phyloP scores from a whole-genome alignment of 208 protist genomes.

The Leishmania martiniquensis region DNA sequence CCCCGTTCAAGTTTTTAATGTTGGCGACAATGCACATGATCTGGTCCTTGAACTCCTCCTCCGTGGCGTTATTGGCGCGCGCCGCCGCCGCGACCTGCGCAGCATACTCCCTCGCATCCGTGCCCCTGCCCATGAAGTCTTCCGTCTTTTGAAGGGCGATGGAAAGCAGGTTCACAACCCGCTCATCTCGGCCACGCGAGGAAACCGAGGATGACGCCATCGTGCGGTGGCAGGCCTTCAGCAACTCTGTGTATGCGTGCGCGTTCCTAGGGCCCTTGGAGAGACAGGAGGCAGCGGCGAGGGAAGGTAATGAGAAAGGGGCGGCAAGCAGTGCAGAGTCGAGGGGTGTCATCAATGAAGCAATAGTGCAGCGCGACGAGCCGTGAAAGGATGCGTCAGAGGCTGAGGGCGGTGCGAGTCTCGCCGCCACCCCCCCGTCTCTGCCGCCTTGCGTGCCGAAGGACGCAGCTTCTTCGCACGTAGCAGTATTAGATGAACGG shows the following conservation, averaged over 20 bases:
- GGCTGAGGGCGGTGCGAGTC: background rate
- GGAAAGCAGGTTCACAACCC: conserved; percentile 44
- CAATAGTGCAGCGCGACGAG: background rate
- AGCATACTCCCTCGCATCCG: conserved; percentile 45
- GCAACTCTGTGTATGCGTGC: background rate
- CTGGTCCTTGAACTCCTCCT: conserved; percentile 78
- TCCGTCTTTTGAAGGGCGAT: conserved; percentile 42
- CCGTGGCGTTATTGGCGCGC: conserved; percentile 30
- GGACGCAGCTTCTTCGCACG: background rate
- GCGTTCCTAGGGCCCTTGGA: background rate
- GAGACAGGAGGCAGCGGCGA: background rate
- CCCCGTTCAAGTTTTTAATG: conserved; percentile 69
- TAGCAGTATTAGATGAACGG: background rate
- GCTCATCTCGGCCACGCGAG: conserved; percentile 18
- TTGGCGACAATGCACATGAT: conserved; percentile 77
- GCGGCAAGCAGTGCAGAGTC: background rate
- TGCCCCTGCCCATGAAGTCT: conserved; percentile 60
- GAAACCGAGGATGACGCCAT: conserved; percentile 9
- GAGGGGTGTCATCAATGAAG: background rate
- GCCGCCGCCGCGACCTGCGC: conserved; percentile 45
- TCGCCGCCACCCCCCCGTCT: background rate
- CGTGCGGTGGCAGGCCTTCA: background rate
- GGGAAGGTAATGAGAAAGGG: background rate
- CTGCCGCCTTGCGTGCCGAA: background rate
- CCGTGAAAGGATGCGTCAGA: background rate